Percentiles rank a stretch among this genome's conserved stretches.
Conservation (phyloP, 371 early-diverging fungal species). For the Basidiobolus meristosporus region DNA sequence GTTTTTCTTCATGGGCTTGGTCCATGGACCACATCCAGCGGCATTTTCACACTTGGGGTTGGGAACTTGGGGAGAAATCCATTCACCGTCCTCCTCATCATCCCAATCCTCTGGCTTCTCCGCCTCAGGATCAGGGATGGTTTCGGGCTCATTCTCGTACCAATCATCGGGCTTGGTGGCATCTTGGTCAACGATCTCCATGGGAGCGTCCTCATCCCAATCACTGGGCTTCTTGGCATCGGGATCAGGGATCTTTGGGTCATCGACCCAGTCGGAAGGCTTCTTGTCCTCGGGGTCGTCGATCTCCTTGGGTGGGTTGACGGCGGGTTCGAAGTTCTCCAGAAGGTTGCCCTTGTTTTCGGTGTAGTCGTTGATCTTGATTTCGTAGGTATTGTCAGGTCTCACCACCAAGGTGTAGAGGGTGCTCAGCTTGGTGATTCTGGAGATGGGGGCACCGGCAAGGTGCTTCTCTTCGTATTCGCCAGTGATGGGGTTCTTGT, state of each 20-base stretch:
- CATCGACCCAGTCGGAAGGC: conserved; percentile 92
- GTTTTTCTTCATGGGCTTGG: conserved; percentile 46
- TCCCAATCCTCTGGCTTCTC: conserved; percentile 91
- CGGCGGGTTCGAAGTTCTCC: conserved; percentile 54
- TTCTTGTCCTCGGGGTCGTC: conserved; percentile 79
- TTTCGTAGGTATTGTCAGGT: conserved; percentile 77
- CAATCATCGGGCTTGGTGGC: conserved; percentile 87
- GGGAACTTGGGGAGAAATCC: conserved; percentile 58
- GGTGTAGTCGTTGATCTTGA: conserved; percentile 60
- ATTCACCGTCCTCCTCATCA: conserved; percentile 73
- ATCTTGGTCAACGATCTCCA: conserved; percentile 47
- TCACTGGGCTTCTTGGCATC: conserved; percentile 74
- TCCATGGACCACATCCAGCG: conserved; percentile 54
- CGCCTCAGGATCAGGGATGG: conserved; percentile 72
- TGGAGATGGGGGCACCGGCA: conserved; percentile 35
- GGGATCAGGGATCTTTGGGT: conserved; percentile 69
- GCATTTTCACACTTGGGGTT: conserved; percentile 59
- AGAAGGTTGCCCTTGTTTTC: conserved; percentile 56
- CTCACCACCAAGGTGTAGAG: conserved; percentile 82
- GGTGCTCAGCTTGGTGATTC: conserved; percentile 39
- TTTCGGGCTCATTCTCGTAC: conserved; percentile 56
- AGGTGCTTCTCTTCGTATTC: conserved; percentile 37
- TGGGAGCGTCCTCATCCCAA: conserved; percentile 57
- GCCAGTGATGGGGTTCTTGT: conserved; percentile 76
- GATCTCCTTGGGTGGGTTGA: conserved; percentile 82